Evolutionary conservation across 2,329 filamentous ascomycete genomes (phyloP).

Genomic region (Epichloe amarillans): DNA sequence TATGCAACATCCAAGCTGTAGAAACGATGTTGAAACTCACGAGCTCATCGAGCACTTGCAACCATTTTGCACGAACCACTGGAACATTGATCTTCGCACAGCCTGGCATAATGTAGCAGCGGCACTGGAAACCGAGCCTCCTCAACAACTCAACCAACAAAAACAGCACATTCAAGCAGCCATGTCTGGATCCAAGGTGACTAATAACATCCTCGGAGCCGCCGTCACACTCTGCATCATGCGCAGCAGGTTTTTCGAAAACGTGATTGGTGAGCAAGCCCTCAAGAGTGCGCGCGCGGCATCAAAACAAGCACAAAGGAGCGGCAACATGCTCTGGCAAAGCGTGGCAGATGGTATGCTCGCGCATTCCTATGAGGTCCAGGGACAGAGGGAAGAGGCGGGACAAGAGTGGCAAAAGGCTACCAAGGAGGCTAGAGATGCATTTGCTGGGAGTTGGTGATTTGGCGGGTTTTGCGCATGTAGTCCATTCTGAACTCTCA

Average conservation of each 20-base stretch:
- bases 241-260: conserved; percentile 69
- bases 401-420: conserved; percentile 27
- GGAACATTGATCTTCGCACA: conserved; percentile 61
- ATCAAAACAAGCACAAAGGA: conserved; percentile 52
- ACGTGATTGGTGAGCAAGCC: conserved; percentile 68
- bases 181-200: conserved; percentile 53
- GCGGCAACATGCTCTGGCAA: conserved; percentile 62
- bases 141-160: conserved; percentile 56
- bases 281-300: conserved; percentile 63
- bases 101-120: conserved; percentile 67
- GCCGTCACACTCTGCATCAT: conserved; percentile 76
- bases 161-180: conserved; percentile 68
- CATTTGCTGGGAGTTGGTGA: conserved; percentile 24
- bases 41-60: conserved; percentile 53
- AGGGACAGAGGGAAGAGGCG: conserved; percentile 44
- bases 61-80: conserved; percentile 53
- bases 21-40: conserved; percentile 43
- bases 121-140: conserved; percentile 47
- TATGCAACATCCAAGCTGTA: conserved; percentile 47
- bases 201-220: conserved; percentile 67
- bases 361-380: conserved; percentile 59
- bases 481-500: conserved; percentile 8
- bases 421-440: conserved; percentile 27
- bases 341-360: conserved; percentile 72
- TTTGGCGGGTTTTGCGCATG: conserved; percentile 4